These are phyloP conservation scores for sunflower (Helianthus annuus) DNA, from an alignment of 129 eudicot genomes.

Conservation along the genomic window DNA sequence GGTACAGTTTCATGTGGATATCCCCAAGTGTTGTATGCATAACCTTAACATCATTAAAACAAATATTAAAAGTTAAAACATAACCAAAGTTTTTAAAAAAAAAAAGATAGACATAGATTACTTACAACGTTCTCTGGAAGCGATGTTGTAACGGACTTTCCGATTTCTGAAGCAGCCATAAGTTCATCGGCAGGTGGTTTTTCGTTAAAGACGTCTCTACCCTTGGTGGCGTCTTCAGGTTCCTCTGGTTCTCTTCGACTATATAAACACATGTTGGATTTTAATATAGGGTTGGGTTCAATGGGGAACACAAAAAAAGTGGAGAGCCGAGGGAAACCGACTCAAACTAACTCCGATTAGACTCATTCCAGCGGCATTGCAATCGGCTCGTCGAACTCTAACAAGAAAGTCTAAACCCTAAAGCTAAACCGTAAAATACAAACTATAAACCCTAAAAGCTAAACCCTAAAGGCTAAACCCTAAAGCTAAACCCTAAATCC, in stretches of 20 bases:
- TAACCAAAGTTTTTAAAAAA: neutral
- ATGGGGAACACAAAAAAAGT: too few relatives aligned
- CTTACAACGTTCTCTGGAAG: conserved; percentile 97
- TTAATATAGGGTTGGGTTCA: too few relatives aligned
- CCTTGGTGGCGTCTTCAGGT: conserved; percentile 96
- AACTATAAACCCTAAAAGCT: too few relatives aligned
- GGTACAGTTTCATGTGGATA: conserved; percentile 88
- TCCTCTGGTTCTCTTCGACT: conserved; percentile 99
- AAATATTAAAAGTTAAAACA: conserved; percentile 17
- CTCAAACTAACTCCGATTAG: too few relatives aligned
- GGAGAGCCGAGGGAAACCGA: too few relatives aligned
- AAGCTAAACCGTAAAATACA: too few relatives aligned
- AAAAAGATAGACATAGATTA: neutral
- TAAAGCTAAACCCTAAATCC: too few relatives aligned
- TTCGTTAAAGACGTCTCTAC: conserved; percentile 95
- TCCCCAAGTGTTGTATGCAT: conserved; percentile 93
- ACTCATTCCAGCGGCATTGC: too few relatives aligned
- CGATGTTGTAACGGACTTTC: conserved; percentile 79
- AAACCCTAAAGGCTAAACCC: too few relatives aligned
- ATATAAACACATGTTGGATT: conserved; percentile 9
- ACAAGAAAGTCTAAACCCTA: too few relatives aligned
- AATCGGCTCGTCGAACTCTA: too few relatives aligned
- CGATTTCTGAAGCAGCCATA: conserved; percentile 86
- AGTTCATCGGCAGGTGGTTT: conserved; percentile 99
- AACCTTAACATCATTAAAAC: conserved; percentile 47